phyloP scores from a whole-genome alignment of 2,329 filamentous ascomycete species.

The Metarhizium humberi region DNA sequence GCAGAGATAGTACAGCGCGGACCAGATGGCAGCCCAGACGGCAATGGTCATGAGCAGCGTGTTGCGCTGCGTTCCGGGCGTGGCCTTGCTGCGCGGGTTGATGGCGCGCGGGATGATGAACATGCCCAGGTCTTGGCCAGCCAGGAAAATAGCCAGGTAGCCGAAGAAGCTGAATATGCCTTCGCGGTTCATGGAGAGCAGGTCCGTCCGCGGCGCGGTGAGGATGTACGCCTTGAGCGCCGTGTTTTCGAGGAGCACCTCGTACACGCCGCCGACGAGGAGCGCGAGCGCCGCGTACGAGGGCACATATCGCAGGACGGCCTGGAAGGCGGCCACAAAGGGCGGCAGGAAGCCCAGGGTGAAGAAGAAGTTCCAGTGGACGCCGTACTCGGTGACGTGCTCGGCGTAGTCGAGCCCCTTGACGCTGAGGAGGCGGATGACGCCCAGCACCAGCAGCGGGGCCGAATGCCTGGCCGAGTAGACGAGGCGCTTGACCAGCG shows the following conservation, averaged over 20 bases:
- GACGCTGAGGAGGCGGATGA: slow-evolving; percentile 76
- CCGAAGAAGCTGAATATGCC: slow-evolving; percentile 92
- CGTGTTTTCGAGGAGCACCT: slow-evolving; percentile 66
- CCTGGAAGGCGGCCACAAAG: slow-evolving; percentile 77
- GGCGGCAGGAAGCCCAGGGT: slow-evolving; percentile 82
- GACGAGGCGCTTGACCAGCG: slow-evolving; percentile 49
- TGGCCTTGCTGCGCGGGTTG: slow-evolving; percentile 30
- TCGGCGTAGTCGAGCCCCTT: slow-evolving; percentile 95
- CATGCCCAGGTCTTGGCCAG: slow-evolving; percentile 76
- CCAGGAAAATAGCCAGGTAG: slow-evolving; percentile 89
- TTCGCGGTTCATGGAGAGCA: slow-evolving; percentile 86
- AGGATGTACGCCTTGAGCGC: slow-evolving; percentile 76
- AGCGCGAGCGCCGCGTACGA: slow-evolving; percentile 71
- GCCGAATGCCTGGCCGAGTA: slow-evolving; percentile 69
- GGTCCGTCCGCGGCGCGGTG: slow-evolving; percentile 65
- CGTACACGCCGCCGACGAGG: slow-evolving; percentile 59
- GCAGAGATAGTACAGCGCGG: slow-evolving; percentile 56
- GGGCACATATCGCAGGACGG: slow-evolving; percentile 58
- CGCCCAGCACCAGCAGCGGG: slow-evolving; percentile 70
- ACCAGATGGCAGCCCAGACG: slow-evolving; percentile 60
- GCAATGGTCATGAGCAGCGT: slow-evolving; percentile 55
- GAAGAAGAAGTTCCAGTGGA: slow-evolving; percentile 99
- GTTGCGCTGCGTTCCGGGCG: slow-evolving; percentile 38
- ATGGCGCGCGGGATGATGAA: slow-evolving; percentile 59
- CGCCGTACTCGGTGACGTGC: slow-evolving; percentile 93